phyloP scores from a whole-genome alignment of 192 early-diverging fungal genomes.

The Coemansia sp. region DNA sequence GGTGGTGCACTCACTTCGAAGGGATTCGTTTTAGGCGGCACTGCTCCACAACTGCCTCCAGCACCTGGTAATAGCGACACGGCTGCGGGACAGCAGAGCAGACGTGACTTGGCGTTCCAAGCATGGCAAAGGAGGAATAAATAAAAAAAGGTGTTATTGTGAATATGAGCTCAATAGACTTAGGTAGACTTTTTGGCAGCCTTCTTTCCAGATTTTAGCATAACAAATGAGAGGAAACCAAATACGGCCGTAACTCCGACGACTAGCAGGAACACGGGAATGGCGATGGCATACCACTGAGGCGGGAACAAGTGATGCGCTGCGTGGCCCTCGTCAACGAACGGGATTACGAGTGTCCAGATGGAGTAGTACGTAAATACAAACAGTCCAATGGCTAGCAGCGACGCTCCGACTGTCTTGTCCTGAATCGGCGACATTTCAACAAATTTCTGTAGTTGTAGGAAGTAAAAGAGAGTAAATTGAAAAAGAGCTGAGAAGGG shows the following conservation, averaged over 20 bases:
- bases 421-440: conserved; percentile 61
- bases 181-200: conserved; percentile 71
- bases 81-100: not conserved
- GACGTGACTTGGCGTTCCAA: conserved; percentile 32
- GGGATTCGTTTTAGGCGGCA: conserved; percentile 51
- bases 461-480: not conserved
- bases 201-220: conserved; percentile 80
- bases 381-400: conserved; percentile 67
- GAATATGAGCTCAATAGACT: not conserved
- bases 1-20: conserved; percentile 28
- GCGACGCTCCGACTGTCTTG: conserved; percentile 74
- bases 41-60: conserved; percentile 18
- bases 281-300: conserved; percentile 82
- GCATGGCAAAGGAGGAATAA: conserved; percentile 18
- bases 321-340: conserved; percentile 76
- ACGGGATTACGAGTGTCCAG: conserved; percentile 89
- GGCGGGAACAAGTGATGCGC: conserved; percentile 78
- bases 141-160: conserved; percentile 10
- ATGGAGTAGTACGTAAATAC: conserved; percentile 88
- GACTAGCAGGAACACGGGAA: conserved; percentile 81
- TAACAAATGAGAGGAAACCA: conserved; percentile 80
- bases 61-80: not conserved
- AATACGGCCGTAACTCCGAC: conserved; percentile 74
- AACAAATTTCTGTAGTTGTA: not conserved
- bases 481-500: not conserved